Percentiles rank a stretch among this genome's conserved stretches.
Evolutionary conservation across 2,329 filamentous ascomycete species (phyloP).

Genomic region (Huntiella abstrusa): DNA sequence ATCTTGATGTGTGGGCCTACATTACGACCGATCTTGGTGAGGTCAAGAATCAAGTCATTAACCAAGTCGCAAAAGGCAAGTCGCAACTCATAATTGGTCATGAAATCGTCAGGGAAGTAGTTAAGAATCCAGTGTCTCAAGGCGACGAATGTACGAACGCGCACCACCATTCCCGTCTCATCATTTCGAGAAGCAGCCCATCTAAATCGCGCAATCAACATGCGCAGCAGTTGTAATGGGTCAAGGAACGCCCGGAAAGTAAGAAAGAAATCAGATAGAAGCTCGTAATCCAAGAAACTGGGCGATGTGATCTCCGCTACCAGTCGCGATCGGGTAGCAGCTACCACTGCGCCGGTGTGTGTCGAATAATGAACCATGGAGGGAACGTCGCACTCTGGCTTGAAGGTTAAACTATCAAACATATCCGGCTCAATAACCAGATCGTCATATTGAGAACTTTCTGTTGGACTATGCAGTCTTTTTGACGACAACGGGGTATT

Average conservation of each 20-base stretch:
- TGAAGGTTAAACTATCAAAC: conserved; percentile 63
- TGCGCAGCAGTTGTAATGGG: conserved; percentile 54
- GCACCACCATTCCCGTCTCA: conserved; percentile 80
- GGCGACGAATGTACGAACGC: conserved; percentile 87
- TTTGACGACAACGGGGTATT: conserved; percentile 27
- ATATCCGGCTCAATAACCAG: conserved; percentile 50
- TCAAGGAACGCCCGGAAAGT: conserved; percentile 82
- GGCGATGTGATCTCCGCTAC: conserved; percentile 95
- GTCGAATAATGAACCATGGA: conserved; percentile 67
- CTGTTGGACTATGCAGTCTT: conserved; percentile 20
- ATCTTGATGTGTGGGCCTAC: conserved; percentile 56
- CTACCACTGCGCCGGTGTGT: conserved; percentile 51
- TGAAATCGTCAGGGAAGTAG: conserved; percentile 91
- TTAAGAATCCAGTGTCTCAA: conserved; percentile 95
- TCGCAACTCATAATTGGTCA: conserved; percentile 55
- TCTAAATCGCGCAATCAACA: conserved; percentile 65
- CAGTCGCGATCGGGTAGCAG: conserved; percentile 75
- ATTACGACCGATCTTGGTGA: conserved; percentile 44
- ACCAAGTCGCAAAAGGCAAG: conserved; percentile 62
- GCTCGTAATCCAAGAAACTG: conserved; percentile 86
- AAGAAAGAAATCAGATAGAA: conserved; percentile 93
- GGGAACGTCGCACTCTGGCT: conserved; percentile 60
- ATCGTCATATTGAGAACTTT: too few species aligned
- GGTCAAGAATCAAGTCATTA: conserved; percentile 45
- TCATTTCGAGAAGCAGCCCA: conserved; percentile 72